Evolutionary conservation across 495 filamentous ascomycete species (phyloP).

Genomic region (Podospora appendiculata): DNA sequence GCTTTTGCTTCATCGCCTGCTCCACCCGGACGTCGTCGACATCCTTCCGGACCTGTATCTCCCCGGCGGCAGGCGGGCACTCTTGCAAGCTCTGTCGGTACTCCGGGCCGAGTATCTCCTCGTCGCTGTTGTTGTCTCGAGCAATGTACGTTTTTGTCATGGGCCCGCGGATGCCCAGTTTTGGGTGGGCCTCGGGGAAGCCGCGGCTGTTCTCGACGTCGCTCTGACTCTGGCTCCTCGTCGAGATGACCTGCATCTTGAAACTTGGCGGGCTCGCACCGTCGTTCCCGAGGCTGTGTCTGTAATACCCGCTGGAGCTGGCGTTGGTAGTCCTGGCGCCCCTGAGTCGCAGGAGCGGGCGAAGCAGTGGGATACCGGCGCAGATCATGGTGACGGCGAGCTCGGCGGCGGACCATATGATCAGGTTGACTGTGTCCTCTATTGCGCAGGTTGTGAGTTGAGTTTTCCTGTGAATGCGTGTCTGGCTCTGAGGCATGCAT

Average conservation of each 20-base stretch:
- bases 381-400: slow-evolving; percentile 19
- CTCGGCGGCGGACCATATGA: slow-evolving; percentile 19
- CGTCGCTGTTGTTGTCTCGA: slow-evolving; percentile 6
- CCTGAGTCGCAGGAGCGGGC: slow-evolving; percentile 5
- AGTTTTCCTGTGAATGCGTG: not conserved
- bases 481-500: no score
- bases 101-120: slow-evolving; percentile 6
- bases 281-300: slow-evolving; percentile 5
- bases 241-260: not conserved
- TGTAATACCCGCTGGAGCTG: slow-evolving; percentile 4
- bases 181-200: slow-evolving; percentile 1
- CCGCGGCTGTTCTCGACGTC: not conserved
- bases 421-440: slow-evolving; percentile 19
- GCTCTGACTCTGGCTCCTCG: not conserved
- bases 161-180: slow-evolving; percentile 3
- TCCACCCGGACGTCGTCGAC: slow-evolving; percentile 5
- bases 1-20: not conserved
- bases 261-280: not conserved
- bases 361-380: slow-evolving; percentile 16
- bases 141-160: slow-evolving; percentile 5
- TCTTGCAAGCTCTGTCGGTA: not conserved
- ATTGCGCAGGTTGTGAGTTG: not conserved
- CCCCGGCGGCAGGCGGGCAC: not conserved
- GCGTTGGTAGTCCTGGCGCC: not conserved
- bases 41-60: slow-evolving; percentile 1